Evolutionary conservation across 129 eudicot genomes (phyloP).

Genomic region (Ambrosia artemisiifolia): DNA sequence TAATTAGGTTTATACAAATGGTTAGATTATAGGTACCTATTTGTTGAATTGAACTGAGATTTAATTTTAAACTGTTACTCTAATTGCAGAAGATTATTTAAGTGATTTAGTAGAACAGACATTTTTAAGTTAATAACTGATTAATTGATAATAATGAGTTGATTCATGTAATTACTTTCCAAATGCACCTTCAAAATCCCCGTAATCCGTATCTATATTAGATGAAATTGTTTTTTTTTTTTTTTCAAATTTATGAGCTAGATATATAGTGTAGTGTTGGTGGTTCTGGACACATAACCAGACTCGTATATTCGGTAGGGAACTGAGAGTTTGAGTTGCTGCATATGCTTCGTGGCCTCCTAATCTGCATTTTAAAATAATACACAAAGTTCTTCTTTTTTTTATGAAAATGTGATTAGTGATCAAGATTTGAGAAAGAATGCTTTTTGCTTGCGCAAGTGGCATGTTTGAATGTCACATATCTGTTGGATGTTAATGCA

Average conservation of each 20-base stretch:
- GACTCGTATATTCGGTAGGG: background rate
- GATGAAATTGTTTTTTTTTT: background rate
- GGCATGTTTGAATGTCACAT: background rate
- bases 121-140: background rate
- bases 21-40: background rate
- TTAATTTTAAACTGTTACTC: background rate
- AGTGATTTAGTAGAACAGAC: background rate
- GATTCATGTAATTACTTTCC: background rate
- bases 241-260: background rate
- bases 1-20: background rate
- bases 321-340: background rate
- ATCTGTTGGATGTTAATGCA: background rate
- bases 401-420: background rate
- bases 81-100: no score
- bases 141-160: background rate
- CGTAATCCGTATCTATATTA: background rate
- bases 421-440: background rate
- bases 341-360: background rate
- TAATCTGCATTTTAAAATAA: background rate
- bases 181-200: background rate
- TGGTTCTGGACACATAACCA: background rate
- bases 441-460: background rate
- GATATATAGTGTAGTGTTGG: background rate
- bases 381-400: background rate
- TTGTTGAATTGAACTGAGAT: background rate